Base-by-base conservation (phyloP, 2,329 filamentous ascomycete species). In the Penicillium hesseltinei region DNA sequence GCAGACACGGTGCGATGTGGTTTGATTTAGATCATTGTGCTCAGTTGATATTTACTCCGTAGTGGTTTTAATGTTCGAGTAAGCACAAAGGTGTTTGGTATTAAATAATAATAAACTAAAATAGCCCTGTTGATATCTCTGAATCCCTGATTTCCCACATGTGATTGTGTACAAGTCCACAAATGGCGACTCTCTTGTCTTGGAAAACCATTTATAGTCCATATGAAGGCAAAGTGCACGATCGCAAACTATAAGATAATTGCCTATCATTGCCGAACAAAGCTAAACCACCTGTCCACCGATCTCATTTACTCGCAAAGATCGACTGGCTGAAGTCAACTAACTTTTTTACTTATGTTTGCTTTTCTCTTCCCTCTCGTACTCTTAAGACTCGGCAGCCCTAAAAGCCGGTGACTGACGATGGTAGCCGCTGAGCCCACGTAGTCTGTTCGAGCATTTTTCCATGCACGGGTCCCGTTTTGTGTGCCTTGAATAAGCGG, bases 331-430 rank as follows among this genome's bases (percentile, higher is more conserved):
- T 19, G 7, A 49, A 53, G 4, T 10, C 19, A 17, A 42, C 45
- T 21, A 43, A 27, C 33, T 49, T 40, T 33, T 25, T 9, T 13
- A 35, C 5, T 29, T 9, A 40, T 33, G 11, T 36, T 54, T 55
- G 52, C 38, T 36, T 55, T 42, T 29, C 13, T 5, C 23, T 40
- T 54, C 33, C 36, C 21, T 42, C 45, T 49, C 44, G 44, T 54
- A 27, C 19, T 25, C 27, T 5, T 19, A 15, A 45, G 21, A n/a
- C 21, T 33, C 31, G 3, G 31, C 19, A 27, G 11, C 21, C 35
- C 21, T 21, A 23, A 36, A 43, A 38, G 49, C 49, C 54, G 49
- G n/a, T 19, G 21, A 39, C 39, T 51, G 46, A 56, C 39, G 53
- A 56, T 31, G 21, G 7, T 56, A 56, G 8, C 53, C 47, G 46